A percentile compares a stretch with the other conserved stretches of the same genome.
Conservation (phyloP, 768 basidiomycete species). For the Pleurotus sapidus region DNA sequence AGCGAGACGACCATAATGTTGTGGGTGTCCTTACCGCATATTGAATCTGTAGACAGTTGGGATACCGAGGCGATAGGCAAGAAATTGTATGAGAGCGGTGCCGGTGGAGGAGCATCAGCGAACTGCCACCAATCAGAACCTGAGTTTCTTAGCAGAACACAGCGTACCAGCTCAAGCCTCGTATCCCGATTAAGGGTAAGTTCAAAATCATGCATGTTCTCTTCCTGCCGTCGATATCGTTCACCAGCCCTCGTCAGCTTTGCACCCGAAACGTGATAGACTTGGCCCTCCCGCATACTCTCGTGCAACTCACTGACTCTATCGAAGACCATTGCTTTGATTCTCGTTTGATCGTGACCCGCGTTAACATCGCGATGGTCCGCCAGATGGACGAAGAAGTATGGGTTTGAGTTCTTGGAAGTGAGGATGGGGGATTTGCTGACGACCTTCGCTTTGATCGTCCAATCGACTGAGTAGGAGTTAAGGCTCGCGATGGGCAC, state of each 20-base stretch:
- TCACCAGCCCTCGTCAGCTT: background rate
- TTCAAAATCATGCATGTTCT: background rate
- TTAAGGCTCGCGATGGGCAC: background rate
- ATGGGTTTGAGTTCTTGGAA: background rate
- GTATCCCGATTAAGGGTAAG: background rate
- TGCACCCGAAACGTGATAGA: background rate
- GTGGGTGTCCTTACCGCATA: background rate
- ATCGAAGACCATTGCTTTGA: background rate
- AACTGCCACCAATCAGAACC: background rate
- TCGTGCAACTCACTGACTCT: background rate
- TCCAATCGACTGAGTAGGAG: background rate
- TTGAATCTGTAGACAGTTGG: background rate
- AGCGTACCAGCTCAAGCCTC: background rate
- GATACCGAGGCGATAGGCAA: background rate
- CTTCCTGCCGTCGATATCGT: background rate
- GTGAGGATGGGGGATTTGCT: background rate
- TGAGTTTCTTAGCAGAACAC: background rate
- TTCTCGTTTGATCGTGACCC: background rate
- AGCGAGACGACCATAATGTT: no score
- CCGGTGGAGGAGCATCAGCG: background rate
- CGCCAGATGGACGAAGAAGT: background rate
- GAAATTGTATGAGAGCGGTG: background rate
- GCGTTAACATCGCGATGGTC: background rate
- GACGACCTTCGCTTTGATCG: background rate
- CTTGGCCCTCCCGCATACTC: background rate